These are phyloP conservation scores for Lachnellula cervina DNA, from an alignment of 2,329 filamentous ascomycete species.

Conservation along the genomic window DNA sequence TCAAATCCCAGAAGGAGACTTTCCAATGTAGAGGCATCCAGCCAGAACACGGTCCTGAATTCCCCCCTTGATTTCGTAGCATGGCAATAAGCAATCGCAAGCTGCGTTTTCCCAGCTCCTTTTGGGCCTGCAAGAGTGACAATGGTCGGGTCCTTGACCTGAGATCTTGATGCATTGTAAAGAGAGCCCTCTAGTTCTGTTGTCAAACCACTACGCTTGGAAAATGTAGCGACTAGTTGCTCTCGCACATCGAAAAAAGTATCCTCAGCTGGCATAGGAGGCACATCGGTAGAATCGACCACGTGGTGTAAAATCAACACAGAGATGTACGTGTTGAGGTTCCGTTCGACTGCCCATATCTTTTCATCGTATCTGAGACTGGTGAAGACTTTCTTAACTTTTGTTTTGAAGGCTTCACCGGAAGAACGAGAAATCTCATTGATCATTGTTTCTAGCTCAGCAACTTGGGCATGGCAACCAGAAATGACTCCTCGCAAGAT, in stretches of 20 bases:
- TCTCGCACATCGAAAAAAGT: conserved; percentile 17
- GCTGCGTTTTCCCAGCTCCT: conserved; percentile 14
- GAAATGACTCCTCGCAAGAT: conserved; percentile 15
- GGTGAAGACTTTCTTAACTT: conserved; percentile 18
- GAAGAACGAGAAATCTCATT: conserved; percentile 9
- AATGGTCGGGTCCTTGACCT: conserved; percentile 7
- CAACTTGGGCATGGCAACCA: conserved; percentile 9
- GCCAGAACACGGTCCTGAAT: conserved; percentile 15
- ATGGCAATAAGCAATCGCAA: conserved; percentile 15
- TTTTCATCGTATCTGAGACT: conserved; percentile 19
- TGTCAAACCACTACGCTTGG: conserved; percentile 7
- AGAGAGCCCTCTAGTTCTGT: conserved; percentile 8
- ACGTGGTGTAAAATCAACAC: conserved; percentile 20
- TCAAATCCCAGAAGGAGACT: conserved; percentile 13
- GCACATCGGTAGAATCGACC: conserved; percentile 12
- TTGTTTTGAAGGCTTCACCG: conserved; percentile 12
- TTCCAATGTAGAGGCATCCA: conserved; percentile 12
- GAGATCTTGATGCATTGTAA: conserved; percentile 8
- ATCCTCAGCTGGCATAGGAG: conserved; percentile 5
- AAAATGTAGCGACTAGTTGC: conserved; percentile 6
- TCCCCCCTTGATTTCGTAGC: conserved; percentile 8
- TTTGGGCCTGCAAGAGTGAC: conserved; percentile 11
- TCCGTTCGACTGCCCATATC: conserved; percentile 17
- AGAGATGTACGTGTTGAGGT: conserved; percentile 19
- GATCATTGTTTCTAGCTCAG: conserved; percentile 12